These are phyloP conservation scores for Talaromyces verruculosus DNA, from an alignment of 2,329 filamentous ascomycete genomes.

Conservation along the genomic window DNA sequence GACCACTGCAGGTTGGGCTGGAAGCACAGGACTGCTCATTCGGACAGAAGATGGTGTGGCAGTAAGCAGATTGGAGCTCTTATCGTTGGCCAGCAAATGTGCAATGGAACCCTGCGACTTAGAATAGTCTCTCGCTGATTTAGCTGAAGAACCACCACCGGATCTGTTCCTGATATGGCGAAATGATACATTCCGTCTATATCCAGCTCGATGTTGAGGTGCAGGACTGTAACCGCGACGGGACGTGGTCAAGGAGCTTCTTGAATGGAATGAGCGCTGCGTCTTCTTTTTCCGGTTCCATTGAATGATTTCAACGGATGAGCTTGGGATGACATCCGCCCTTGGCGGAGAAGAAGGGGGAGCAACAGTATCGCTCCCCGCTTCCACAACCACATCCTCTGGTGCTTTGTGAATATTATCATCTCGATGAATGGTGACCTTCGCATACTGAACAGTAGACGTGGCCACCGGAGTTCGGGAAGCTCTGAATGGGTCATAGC, in stretches of 20 bases:
- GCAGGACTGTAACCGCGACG: conserved; percentile 39
- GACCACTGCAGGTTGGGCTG: conserved; percentile 41
- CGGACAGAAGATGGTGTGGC: neutral
- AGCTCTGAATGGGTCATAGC: conserved; percentile 82
- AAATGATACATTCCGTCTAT: conserved; percentile 65
- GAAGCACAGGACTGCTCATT: conserved; percentile 36
- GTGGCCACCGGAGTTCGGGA: conserved; percentile 56
- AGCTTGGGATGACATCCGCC: conserved; percentile 24
- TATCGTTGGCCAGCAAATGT: conserved; percentile 26
- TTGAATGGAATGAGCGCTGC: conserved; percentile 45
- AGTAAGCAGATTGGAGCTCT: conserved; percentile 27
- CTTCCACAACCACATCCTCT: conserved; percentile 17
- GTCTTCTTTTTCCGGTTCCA: conserved; percentile 36
- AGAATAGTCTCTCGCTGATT: conserved; percentile 26
- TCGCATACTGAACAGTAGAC: conserved; percentile 61
- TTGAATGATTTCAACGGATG: conserved; percentile 35
- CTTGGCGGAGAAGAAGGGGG: conserved; percentile 18
- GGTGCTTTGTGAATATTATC: conserved; percentile 27
- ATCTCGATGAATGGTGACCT: conserved; percentile 65
- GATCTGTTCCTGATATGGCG: conserved; percentile 52
- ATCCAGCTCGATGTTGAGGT: conserved; percentile 47
- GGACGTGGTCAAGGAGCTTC: conserved; percentile 51
- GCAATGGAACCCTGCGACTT: conserved; percentile 29
- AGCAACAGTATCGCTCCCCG: conserved; percentile 13
- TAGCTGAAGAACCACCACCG: conserved; percentile 31